Evolutionary conservation across 805 yeast species (phyloP), one percentile per base, ranked within the genome.

Genomic region (Candida xiaguanensis): DNA sequence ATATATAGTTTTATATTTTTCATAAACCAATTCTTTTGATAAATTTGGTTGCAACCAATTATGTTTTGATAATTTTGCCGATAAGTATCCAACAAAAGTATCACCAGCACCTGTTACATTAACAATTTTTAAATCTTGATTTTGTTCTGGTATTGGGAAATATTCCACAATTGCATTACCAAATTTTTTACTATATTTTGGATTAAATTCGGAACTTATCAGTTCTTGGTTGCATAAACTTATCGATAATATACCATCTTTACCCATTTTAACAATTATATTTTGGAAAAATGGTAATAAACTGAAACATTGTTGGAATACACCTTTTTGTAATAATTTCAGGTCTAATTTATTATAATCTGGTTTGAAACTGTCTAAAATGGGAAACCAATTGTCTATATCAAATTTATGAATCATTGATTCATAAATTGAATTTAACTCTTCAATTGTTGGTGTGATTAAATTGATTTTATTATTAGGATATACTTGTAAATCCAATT

Each of bases 61-160:
- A 5, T 31, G 11, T 13, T 32, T 28, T 20, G 40, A 36, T 15
- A 62, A 33, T 13, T 52, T 43, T 2, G 80, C 63, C 9, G 77
- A 55, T 16, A 88, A 46, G 19, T 72, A 77, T 0, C 96, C 96
- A 20, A 79, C 72, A 31, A 88, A 67, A 0, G 93, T 72, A 58
- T 88, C 96, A 8, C 96, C 96, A 0, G 95, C 95, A 2, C 96
- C 96, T 8, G 91, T 86, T 23, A 85, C 95, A 48, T 81, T 85
- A 20, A 59, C 61, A 9, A 83, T 70, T 0, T 57, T 52, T 2
- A 65, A 53, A 16, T 50, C 38, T 16, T 47, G 40, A 30, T 58
- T 61, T 42, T 58, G 61, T 18, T 33, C 13, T 0, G 74, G 67
- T 2, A 73, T 60, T 0, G 75, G 72, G 55, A 72, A 82, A 53